These are phyloP conservation scores for Aspergillus sparsus DNA, from an alignment of 495 filamentous ascomycete genomes.

Conservation along the genomic window DNA sequence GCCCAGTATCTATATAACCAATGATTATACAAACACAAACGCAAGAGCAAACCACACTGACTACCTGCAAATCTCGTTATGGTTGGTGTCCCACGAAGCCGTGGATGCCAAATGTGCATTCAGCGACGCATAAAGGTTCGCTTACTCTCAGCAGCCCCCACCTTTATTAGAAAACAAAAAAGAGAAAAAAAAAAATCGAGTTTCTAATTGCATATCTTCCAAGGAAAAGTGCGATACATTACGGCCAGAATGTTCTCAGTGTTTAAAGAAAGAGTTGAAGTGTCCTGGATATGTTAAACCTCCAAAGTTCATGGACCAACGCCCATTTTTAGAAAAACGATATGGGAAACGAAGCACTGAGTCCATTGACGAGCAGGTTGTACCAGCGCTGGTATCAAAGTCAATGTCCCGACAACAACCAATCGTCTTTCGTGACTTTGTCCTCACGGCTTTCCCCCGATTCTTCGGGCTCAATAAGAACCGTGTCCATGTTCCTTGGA, in stretches of 20 bases:
- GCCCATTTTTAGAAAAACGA: slow-evolving; percentile 23
- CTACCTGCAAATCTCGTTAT: slow-evolving; percentile 18
- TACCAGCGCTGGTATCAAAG: slow-evolving; percentile 24
- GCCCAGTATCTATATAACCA: not conserved
- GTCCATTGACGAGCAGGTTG: slow-evolving; percentile 29
- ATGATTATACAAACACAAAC: not conserved
- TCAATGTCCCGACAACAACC: slow-evolving; percentile 29
- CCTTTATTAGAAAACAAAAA: no score
- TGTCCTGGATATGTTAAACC: slow-evolving; percentile 33
- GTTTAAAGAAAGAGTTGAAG: slow-evolving; percentile 27
- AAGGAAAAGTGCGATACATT: slow-evolving; percentile 30
- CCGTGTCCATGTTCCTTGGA: slow-evolving; percentile 31
- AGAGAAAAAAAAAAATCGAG: not conserved
- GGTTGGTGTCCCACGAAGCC: slow-evolving; percentile 46
- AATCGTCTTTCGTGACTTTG: slow-evolving; percentile 29
- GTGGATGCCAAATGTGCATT: slow-evolving; percentile 42
- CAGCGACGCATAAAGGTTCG: slow-evolving; percentile 33
- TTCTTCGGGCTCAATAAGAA: slow-evolving; percentile 30
- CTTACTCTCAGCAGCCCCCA: not conserved
- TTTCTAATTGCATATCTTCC: not conserved
- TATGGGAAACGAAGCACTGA: slow-evolving; percentile 17
- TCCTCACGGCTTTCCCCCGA: slow-evolving; percentile 27
- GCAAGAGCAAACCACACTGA: not conserved
- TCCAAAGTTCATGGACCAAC: slow-evolving; percentile 33
- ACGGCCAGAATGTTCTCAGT: slow-evolving; percentile 33